Evolutionary conservation across 768 basidiomycete genomes (phyloP), one percentile per base, ranked within the genome.

Genomic region (Megacollybia marginata): DNA sequence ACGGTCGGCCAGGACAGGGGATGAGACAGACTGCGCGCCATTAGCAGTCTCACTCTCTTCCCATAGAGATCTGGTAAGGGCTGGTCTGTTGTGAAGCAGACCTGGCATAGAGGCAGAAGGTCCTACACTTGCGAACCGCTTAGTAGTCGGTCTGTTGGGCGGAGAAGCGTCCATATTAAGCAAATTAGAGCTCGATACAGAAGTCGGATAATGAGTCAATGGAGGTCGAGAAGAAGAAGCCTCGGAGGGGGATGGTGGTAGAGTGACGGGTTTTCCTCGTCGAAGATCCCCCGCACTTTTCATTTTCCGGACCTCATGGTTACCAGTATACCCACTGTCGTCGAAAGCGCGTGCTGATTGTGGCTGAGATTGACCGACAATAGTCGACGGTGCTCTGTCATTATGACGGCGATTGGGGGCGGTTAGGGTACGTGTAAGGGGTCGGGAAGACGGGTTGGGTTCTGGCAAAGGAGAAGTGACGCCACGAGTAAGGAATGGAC

Each of bases 251-350:
- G 62, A 61, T 42, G 60, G 57, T 12, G 53, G 45, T 38, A 54
- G 62, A 40, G 62, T 51, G 54, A 61, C 63, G 15, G 64, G 57
- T 57, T 61, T 66, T 65, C 68, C 72, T 52, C 76, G 70, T 33
- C 83, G 80, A 36, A 91, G 69, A 63, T 90, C 88, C 34, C 87
- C 88, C 18, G 88, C 88, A 63, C 88, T 90, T 68, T 88, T 90
- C 88, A 91, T 90, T 62, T 79, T 83, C 52, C 87, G 79, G 42
- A 88, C 62, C 59, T 89, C 85, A 45, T 69, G 80, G 54, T 83
- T 79, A 33, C 67, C 65, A 55, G 65, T 65, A 51, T 69, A 63
- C 46, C 70, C 68, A 5, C 68, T 58, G 42, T 79, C 76, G 45
- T 74, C 71, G 28, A 62, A 62, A 40, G 38, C 15, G 15, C 38